These are phyloP conservation scores for Cokeromyces recurvatus DNA, from an alignment of 371 early-diverging fungal genomes.

Conservation along the genomic window DNA sequence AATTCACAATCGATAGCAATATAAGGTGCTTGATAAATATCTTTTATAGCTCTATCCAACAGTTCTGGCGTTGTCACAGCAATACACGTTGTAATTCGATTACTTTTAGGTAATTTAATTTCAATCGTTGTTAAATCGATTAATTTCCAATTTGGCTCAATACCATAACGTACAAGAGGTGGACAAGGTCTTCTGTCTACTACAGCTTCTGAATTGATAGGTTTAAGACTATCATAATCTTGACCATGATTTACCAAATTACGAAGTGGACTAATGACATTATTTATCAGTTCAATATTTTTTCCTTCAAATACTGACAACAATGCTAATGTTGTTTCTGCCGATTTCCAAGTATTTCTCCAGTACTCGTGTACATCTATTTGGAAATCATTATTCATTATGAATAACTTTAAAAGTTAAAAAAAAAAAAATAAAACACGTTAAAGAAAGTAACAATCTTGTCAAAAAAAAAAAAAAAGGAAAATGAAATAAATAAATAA, in stretches of 20 bases:
- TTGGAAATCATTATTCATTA: too few species aligned
- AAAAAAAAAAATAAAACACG: too few species aligned
- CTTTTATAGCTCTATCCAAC: conserved; percentile 16
- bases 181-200: not conserved
- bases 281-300: conserved; percentile 12
- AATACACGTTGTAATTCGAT: conserved; percentile 10
- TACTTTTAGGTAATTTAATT: not conserved
- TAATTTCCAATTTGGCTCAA: conserved; percentile 24
- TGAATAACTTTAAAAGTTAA: too few species aligned
- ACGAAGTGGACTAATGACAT: not conserved
- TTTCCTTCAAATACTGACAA: conserved; percentile 18
- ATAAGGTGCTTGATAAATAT: conserved; percentile 3
- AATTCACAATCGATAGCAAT: conserved; percentile 45
- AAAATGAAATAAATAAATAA: too few species aligned
- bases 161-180: not conserved
- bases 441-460: too few species aligned
- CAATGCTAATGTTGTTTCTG: conserved; percentile 18
- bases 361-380: too few species aligned
- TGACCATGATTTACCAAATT: not conserved
- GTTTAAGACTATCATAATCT: not conserved
- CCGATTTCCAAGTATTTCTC: too few species aligned
- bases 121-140: conserved; percentile 5
- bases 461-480: too few species aligned
- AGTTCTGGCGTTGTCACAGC: conserved; percentile 21
- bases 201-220: not conserved